Base-by-base conservation (phyloP, 2,329 filamentous ascomycete genomes). In the Alternaria panax region DNA sequence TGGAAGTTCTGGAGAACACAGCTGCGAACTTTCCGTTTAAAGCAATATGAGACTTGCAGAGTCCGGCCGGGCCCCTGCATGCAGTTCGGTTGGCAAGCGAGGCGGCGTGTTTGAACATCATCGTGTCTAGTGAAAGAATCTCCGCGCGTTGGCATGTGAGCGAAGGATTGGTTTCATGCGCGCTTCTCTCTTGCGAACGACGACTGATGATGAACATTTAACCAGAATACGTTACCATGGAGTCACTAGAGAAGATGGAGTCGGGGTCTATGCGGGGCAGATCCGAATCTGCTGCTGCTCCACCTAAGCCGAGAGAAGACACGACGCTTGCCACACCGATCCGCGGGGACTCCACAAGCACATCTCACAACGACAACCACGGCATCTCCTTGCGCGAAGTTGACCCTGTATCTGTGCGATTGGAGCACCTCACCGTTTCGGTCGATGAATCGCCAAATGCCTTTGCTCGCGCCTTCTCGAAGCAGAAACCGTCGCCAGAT, bases 391-490 rank as follows among this genome's bases (percentile, higher is more conserved):
- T 79, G 59, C 75, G 69, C 57, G 85, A 85, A 74, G 86, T 88
- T n/a, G 80, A 85, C 24, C 79, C 84, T 1, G 85, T 87, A 7
- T 75, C 83, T 40, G 81, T 88, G 20, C 81, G 81, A 53, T 82
- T 88, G 24, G 83, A 85, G 40, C 77, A 83, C 64, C 79, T 88
- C 4, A 79, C 80, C 1, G 84, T 89, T 7, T 83, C 80, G 1
- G 85, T 89, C 18, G 84, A 89, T 59, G 84, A 86, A 2, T 84
- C 86, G 1, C 86, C 87, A 42, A 73, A 63, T 60, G 63, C 63
- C 5, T 36, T 70, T 22, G 63, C 69, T 5, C 68, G 62, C 24
- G 47, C 68, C 60, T 74, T 66, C 64, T 71, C 62, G 45, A 75
- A 62, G 60, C 74, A 65, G 56, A 73, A 60, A 60, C 68, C 56